Percentiles rank a stretch among this genome's conserved stretches.
Evolutionary conservation across 139 green algal species (phyloP).

Genomic region (Auxenochlorella pyrenoidosa): DNA sequence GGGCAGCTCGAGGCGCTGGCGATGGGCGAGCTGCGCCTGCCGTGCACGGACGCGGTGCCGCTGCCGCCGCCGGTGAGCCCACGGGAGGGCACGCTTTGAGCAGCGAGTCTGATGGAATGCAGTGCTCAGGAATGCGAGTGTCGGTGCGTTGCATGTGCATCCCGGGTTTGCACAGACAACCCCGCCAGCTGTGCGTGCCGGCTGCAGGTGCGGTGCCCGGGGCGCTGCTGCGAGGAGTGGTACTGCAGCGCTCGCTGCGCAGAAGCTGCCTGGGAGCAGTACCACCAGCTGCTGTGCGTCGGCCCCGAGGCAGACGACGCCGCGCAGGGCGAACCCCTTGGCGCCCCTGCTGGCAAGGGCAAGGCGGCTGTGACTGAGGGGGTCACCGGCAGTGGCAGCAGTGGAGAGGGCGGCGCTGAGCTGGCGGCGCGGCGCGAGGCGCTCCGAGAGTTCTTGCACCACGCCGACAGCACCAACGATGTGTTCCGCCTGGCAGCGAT

Average conservation of each 20-base stretch:
- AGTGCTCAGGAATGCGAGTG: neutral
- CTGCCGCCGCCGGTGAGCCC: neutral
- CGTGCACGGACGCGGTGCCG: neutral
- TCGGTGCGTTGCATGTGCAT: too few relatives aligned
- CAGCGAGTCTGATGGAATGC: too few relatives aligned
- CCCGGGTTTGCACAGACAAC: too few relatives aligned
- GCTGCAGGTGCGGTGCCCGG: slow-evolving; percentile 39
- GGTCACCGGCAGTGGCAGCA: slow-evolving; percentile 6
- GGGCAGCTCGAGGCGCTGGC: neutral
- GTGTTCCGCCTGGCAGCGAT: slow-evolving; percentile 76
- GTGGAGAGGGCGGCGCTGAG: slow-evolving; percentile 15
- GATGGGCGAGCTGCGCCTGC: neutral
- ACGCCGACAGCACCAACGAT: slow-evolving; percentile 78
- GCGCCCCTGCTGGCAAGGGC: neutral
- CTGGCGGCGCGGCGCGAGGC: slow-evolving; percentile 28
- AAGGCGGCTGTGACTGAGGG: neutral
- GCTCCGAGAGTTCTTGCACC: slow-evolving; percentile 61
- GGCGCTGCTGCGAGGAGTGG: slow-evolving; percentile 53
- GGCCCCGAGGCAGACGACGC: neutral
- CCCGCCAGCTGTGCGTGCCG: too few relatives aligned
- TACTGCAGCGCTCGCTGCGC: slow-evolving; percentile 68
- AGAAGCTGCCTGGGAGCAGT: slow-evolving; percentile 55
- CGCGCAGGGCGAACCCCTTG: neutral
- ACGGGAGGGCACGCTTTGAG: neutral
- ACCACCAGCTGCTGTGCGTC: slow-evolving; percentile 70